Evolutionary conservation across 805 yeast species (phyloP), one percentile per base, ranked within the genome.

Genomic region (Barnettozyma vustinii): DNA sequence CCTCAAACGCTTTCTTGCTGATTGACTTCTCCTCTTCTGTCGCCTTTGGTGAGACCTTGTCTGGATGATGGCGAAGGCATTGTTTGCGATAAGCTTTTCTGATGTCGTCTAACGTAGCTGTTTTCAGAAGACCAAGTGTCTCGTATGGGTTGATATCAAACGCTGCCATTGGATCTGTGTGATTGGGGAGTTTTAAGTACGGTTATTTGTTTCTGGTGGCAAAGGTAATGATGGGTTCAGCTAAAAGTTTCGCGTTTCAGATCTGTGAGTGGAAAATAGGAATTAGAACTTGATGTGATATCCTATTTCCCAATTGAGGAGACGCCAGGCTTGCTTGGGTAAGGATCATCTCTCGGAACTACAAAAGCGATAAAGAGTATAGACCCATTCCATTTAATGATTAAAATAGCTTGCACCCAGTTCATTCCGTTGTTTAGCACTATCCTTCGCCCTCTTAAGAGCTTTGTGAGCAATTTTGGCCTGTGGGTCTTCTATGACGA

Each of bases 51-150:
- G 46, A 37, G 42, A 75, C 64, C 60, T 86, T 85, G 63, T 86
- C 95, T 1, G 95, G 95, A 60, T 86, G 95, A 51, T 77, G 74
- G 44, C 69, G 66, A 27, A 86, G 68, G 54, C 91, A 86, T 33
- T 76, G 59, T 50, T 78, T 79, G 54, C 86, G 76, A 58, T 86
- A 86, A 0, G 87, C 77, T 58, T 76, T 81, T 60, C 84, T 87
- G 54, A 88, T 76, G 12, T 74, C 83, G 0, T 76, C 67, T 0
- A 75, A 79, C 4, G 79, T 63, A 2, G 79, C 74, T 0, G 62
- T 57, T 5, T 51, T 56, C 0, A 48, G 47, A 1, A 83, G 72
- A 2, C 67, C 75, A 13, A 85, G 68, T 2, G 70, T 72, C 40
- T 68, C 76, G 58, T 86, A 86, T 0, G 89, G 90, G 55, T 86